phyloP scores from a whole-genome alignment of 202 grass and related monocot genomes.

The Digitaria exilis region DNA sequence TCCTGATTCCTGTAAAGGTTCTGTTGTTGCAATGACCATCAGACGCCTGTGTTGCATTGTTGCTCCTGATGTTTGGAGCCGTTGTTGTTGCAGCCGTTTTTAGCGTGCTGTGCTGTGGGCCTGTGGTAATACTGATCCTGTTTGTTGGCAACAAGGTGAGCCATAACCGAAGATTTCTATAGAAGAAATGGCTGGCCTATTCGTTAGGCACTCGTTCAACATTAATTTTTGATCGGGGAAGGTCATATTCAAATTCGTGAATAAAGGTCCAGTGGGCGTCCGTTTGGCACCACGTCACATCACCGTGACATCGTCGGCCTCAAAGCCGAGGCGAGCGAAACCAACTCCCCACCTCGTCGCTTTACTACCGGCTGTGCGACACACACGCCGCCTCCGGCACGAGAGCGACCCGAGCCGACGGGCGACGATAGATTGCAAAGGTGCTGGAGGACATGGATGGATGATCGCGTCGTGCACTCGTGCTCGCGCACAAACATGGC shows the following conservation, averaged over 20 bases:
- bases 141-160: not conserved
- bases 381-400: not conserved
- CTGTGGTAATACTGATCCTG: not conserved
- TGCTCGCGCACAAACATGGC: not conserved
- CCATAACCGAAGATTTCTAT: not conserved
- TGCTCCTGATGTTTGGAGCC: not conserved
- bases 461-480: too few species aligned
- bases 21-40: not conserved
- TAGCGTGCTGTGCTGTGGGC: not conserved
- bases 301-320: constrained; percentile 3
- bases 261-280: not conserved
- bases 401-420: not conserved
- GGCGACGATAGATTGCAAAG: not conserved
- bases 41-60: not conserved
- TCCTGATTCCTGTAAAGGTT: not conserved
- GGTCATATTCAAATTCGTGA: not conserved
- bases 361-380: not conserved
- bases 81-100: not conserved
- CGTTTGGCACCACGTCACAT: constrained; percentile 19
- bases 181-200: not conserved
- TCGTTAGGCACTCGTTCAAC: not conserved
- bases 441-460: not conserved
- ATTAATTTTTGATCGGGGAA: not conserved
- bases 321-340: constrained; percentile 9
- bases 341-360: constrained; percentile 13